These are phyloP conservation scores for Nosema muscidifuracis DNA, from an alignment of 371 early-diverging fungal genomes.

Conservation along the genomic window DNA sequence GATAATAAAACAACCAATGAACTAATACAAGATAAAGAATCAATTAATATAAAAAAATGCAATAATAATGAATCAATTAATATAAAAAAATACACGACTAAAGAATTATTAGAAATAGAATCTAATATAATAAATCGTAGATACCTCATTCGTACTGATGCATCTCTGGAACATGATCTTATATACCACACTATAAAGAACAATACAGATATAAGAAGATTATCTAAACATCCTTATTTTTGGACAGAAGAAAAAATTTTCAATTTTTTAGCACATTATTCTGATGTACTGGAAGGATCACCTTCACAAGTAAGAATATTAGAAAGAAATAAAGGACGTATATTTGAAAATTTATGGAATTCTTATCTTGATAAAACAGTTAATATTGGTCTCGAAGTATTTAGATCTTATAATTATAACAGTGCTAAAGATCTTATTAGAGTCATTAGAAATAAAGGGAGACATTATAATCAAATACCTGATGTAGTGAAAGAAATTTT, in stretches of 20 bases:
- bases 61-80: not conserved
- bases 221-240: slow-evolving; percentile 52
- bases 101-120: not conserved
- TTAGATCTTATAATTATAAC: slow-evolving; percentile 48
- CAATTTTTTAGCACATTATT: slow-evolving; percentile 50
- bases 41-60: not conserved
- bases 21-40: too few relatives aligned
- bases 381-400: slow-evolving; percentile 4
- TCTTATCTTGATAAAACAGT: slow-evolving; percentile 24
- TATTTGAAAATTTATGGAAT: slow-evolving; percentile 39
- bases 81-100: not conserved
- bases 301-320: not conserved
- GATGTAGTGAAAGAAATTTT: slow-evolving; percentile 21
- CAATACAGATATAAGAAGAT: not conserved
- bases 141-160: not conserved
- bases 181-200: slow-evolving; percentile 22
- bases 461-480: slow-evolving; percentile 53
- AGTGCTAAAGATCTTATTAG: slow-evolving; percentile 41
- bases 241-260: slow-evolving; percentile 43
- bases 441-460: slow-evolving; percentile 55
- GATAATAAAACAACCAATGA: too few relatives aligned
- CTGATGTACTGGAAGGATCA: slow-evolving; percentile 49
- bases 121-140: slow-evolving; percentile 9
- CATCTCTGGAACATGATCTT: slow-evolving; percentile 30
- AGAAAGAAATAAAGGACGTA: slow-evolving; percentile 23